These are phyloP conservation scores for Solanum habrochaites DNA, from an alignment of 257 asterid genomes.

Conservation along the genomic window DNA sequence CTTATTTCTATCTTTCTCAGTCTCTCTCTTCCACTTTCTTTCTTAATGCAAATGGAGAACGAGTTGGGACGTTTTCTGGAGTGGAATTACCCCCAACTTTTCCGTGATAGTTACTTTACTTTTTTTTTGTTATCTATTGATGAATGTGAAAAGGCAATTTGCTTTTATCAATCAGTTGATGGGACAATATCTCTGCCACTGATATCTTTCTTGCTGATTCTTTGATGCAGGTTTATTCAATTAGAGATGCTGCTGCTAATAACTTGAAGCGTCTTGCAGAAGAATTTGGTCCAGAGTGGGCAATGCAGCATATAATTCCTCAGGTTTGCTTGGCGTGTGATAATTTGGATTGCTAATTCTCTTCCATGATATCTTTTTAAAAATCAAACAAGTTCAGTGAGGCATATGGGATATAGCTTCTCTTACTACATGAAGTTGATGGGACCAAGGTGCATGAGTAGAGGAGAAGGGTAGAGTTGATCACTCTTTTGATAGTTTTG, in stretches of 20 bases:
- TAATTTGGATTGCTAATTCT: background rate
- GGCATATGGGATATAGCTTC: background rate
- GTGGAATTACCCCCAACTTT: background rate
- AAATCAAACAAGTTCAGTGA: background rate
- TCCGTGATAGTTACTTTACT: background rate
- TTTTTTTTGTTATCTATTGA: background rate
- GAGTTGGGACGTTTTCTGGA: background rate
- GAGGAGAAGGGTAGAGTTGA: background rate
- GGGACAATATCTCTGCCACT: background rate
- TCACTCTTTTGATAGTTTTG: background rate
- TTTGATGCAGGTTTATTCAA: slow-evolving; percentile 36
- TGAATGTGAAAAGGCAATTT: background rate
- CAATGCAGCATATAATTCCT: slow-evolving; percentile 55
- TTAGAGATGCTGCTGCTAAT: slow-evolving; percentile 53
- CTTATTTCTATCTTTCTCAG: background rate
- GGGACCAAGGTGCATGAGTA: background rate
- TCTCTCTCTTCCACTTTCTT: background rate
- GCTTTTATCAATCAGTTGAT: background rate
- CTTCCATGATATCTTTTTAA: background rate
- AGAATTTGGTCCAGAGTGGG: slow-evolving; percentile 59
- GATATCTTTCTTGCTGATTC: background rate
- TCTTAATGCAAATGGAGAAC: background rate
- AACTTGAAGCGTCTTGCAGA: slow-evolving; percentile 48
- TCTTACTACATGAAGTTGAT: background rate
- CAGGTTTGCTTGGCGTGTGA: slow-evolving; percentile 26